Base-by-base conservation (phyloP, 108 stramenopile species). In the Licmophora abbreviata region DNA sequence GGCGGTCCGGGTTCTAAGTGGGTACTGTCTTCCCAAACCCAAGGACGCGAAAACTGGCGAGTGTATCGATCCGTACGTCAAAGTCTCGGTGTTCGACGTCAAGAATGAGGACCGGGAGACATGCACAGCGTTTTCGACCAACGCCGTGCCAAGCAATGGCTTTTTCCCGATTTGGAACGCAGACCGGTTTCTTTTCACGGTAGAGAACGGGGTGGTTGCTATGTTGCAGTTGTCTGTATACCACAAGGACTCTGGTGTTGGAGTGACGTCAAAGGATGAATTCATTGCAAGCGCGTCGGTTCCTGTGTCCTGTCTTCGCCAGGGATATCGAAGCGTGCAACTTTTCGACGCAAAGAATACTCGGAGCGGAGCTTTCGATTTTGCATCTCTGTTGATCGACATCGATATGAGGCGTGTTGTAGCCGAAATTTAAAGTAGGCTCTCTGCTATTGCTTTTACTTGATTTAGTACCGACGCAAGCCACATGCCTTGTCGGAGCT, bases 21-120 rank as follows among this genome's bases (percentile, higher is more conserved):
- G 85, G 1, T 66, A 81, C 14, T 83, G 78, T 36, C 34, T 92
- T 22, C 92, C 92, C 0, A 89, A 93, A 73, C 85, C 87, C 11
- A 71, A 72, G 17, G 87, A 78, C 17, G 63, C 67, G 27, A 46
- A 61, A 18, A 64, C 36, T n/a, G 85, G 85, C 24, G 84, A 93
- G 44, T 81, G 83, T 46, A 89, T 87, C 20, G 71, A 83, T 62
- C 92, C 92, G 0, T 93, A 88, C 46, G 81, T 93, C 0, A 55
- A 59, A 22, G 68, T 93, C 24, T 57, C 76, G 15, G 58, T 83
- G 1, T 64, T 72, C 54, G 85, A 89, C 61, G 60, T 82, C 35
- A 60, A 77, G 51, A 79, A 68, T 30, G 68, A 75, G 12, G 76
- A 67, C 29, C 77, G 59, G 57, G 81, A 84, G 45, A 65, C 54